Evolutionary conservation across 192 early-diverging fungal species (phyloP).

Genomic region (Radiomyces spectabilis): DNA sequence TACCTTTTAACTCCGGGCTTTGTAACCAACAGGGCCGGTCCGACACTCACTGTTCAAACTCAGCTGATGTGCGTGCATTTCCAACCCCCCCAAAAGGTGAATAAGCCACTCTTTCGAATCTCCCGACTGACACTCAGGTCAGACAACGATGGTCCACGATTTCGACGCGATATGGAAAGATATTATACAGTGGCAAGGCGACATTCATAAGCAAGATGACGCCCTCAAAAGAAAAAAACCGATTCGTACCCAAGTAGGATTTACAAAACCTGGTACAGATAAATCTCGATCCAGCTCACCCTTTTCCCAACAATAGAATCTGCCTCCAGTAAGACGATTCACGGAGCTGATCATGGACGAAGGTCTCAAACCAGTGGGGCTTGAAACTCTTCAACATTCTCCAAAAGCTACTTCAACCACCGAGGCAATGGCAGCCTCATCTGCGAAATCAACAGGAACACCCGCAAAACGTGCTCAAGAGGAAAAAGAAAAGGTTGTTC

Average conservation of each 20-base stretch:
- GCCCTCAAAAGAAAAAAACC: slow-evolving; percentile 13
- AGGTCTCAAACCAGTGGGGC: neutral
- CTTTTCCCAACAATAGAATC: neutral
- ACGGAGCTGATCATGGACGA: neutral
- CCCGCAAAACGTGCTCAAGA: neutral
- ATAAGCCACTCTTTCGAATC: too few relatives aligned
- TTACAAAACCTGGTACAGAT: neutral
- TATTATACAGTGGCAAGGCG: slow-evolving; percentile 13
- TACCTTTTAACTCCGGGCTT: too few relatives aligned
- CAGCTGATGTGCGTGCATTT: too few relatives aligned
- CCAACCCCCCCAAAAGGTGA: too few relatives aligned
- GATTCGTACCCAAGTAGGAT: slow-evolving; percentile 7
- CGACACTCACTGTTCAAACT: too few relatives aligned
- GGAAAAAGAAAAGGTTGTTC: neutral
- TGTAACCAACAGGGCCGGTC: too few relatives aligned
- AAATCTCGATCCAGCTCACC: neutral
- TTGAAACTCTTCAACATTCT: neutral
- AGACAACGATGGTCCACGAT: too few relatives aligned
- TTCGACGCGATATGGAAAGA: slow-evolving; percentile 23
- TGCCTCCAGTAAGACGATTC: neutral
- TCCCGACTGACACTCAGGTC: too few relatives aligned
- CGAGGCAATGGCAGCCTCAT: neutral
- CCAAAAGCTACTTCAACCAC: neutral
- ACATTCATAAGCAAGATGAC: slow-evolving; percentile 12
- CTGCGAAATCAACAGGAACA: neutral